A percentile compares a stretch with the other conserved stretches of the same genome.
These are phyloP conservation scores for Colletotrichum echinochloae DNA, from an alignment of 2,329 filamentous ascomycete species.

Conservation along the genomic window DNA sequence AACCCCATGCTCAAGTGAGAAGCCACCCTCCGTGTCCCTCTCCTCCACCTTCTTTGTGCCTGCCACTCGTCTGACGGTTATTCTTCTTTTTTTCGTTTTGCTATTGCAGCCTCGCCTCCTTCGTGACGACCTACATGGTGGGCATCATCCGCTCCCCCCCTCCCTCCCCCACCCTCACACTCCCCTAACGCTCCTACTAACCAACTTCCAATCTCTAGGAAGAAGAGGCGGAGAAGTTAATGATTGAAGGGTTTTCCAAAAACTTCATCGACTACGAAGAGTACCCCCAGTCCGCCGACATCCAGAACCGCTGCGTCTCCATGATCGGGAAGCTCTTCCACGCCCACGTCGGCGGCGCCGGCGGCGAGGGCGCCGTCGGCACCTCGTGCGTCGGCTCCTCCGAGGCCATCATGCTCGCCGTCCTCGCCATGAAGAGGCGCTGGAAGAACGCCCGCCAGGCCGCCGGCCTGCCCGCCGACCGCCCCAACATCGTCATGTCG, in stretches of 20 bases:
- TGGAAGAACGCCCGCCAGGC: conserved; percentile 91
- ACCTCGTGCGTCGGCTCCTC: conserved; percentile 92
- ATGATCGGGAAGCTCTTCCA: conserved; percentile 94
- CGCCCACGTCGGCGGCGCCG: conserved; percentile 68
- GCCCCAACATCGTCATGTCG: conserved; percentile 95
- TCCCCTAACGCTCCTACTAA: no score
- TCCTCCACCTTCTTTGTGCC: neutral
- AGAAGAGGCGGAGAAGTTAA: conserved; percentile 85
- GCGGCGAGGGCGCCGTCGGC: conserved; percentile 77
- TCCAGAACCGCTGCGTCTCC: conserved; percentile 91
- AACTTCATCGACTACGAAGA: conserved; percentile 96
- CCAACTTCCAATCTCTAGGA: conserved; percentile 65
- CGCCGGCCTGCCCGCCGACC: conserved; percentile 82
- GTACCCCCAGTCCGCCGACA: conserved; percentile 83
- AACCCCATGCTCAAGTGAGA: conserved; percentile 86
- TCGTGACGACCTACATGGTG: conserved; percentile 97
- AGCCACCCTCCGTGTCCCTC: conserved; percentile 41
- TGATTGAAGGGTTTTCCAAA: conserved; percentile 84
- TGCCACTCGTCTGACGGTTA: neutral
- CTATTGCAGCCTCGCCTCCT: conserved; percentile 79
- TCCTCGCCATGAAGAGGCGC: conserved; percentile 93
- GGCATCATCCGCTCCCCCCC: conserved; percentile 40
- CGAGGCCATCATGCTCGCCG: conserved; percentile 86
- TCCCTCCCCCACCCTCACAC: conserved; percentile 1
- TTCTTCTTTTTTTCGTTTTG: no score